Evolutionary conservation across 352 stramenopile genomes (phyloP).

Genomic region (Phytophthora pisi): DNA sequence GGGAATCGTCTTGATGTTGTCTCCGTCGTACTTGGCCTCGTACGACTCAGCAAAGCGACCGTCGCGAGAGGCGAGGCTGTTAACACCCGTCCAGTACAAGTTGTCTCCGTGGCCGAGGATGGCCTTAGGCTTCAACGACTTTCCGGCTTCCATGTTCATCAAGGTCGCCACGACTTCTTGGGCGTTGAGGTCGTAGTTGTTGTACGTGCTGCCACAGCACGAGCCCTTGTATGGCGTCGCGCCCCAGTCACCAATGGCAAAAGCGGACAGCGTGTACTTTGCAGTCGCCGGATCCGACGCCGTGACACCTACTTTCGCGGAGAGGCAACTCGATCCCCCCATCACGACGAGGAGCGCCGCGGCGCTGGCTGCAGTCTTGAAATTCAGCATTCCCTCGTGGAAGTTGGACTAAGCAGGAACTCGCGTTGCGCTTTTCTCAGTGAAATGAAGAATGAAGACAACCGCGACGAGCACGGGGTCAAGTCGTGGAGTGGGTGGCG

Average conservation of each 20-base stretch:
- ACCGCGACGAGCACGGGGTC: too few species aligned
- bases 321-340: not conserved
- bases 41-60: too few species aligned
- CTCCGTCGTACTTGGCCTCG: too few species aligned
- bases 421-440: too few species aligned
- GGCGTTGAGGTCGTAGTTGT: not conserved
- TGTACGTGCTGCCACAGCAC: not conserved
- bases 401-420: too few species aligned
- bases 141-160: not conserved
- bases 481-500: too few species aligned
- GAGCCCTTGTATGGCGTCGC: not conserved
- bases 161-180: not conserved
- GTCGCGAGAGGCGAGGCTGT: too few species aligned
- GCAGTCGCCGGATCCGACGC: not conserved
- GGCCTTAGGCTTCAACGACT: not conserved
- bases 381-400: not conserved
- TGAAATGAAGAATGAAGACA: too few species aligned
- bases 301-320: not conserved
- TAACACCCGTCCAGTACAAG: too few species aligned
- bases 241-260: not conserved
- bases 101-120: too few species aligned
- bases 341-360: not conserved
- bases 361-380: not conserved
- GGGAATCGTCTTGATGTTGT: too few species aligned
- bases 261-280: not conserved